phyloP scores from a whole-genome alignment of 2,329 filamentous ascomycete genomes.

The Colletotrichum sublineola region DNA sequence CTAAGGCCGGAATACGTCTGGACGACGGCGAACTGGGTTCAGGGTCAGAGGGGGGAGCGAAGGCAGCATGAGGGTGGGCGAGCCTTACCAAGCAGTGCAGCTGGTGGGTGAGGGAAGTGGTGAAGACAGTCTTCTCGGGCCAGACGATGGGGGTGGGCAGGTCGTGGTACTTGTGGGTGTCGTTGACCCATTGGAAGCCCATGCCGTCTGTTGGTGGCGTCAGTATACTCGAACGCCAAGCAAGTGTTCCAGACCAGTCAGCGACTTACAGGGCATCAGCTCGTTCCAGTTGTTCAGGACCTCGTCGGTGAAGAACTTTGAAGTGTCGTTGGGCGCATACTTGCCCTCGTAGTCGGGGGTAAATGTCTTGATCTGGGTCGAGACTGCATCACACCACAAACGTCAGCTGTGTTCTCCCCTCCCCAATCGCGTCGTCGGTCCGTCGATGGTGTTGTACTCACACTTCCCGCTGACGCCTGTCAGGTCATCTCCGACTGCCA shows the following conservation, averaged over 20 bases:
- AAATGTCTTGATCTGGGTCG: constrained; percentile 56
- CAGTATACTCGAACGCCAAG: neutral
- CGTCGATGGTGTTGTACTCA: constrained; percentile 21
- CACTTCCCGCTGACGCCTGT: constrained; percentile 53
- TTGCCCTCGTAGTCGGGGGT: constrained; percentile 49
- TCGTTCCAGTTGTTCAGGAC: constrained; percentile 54
- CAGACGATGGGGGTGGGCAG: constrained; percentile 53
- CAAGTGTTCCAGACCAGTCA: too few relatives aligned
- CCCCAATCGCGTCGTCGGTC: neutral
- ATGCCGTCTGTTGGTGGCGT: constrained; percentile 49
- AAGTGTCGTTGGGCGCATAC: constrained; percentile 56
- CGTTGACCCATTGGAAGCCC: constrained; percentile 55
- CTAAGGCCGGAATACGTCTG: constrained; percentile 59
- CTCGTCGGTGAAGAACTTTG: constrained; percentile 56
- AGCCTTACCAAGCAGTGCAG: constrained; percentile 56
- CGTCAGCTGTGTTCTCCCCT: neutral
- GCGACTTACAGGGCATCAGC: constrained; percentile 52
- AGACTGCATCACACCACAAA: constrained; percentile 46
- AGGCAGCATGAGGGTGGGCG: too few relatives aligned
- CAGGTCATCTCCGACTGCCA: constrained; percentile 54
- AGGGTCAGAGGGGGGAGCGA: neutral
- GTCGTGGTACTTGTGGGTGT: constrained; percentile 53
- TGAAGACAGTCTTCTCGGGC: constrained; percentile 55
- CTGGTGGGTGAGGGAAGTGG: constrained; percentile 59
- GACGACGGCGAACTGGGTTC: constrained; percentile 54